Evolutionary conservation across 2,329 filamentous ascomycete species (phyloP).

Genomic region (Calonectria pteridis): DNA sequence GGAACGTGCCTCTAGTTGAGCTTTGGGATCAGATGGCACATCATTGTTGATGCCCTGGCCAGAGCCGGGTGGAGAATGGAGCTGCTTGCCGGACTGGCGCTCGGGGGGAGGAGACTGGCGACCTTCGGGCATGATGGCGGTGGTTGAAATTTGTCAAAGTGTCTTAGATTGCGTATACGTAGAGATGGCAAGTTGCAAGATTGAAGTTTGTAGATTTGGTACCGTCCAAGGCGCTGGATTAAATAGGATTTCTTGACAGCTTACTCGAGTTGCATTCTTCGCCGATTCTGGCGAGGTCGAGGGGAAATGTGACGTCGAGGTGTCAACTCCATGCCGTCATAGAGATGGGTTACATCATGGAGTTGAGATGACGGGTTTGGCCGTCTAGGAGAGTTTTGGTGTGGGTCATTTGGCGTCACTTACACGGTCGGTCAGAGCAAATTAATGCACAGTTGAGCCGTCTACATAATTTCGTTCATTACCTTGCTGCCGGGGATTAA

Average conservation of each 20-base stretch:
- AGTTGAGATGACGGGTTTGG: constrained; percentile 24
- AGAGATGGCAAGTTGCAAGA: not conserved
- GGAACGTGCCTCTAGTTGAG: constrained; percentile 61
- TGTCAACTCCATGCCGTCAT: constrained; percentile 44
- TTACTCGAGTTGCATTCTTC: not conserved
- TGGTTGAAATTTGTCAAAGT: not conserved
- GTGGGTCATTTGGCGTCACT: not conserved
- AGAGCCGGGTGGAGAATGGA: constrained; percentile 67
- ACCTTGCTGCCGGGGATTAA: not conserved
- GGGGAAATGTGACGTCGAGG: constrained; percentile 38
- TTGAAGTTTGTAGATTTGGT: not conserved
- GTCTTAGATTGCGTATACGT: not conserved
- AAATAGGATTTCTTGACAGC: not conserved
- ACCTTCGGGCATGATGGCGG: constrained; percentile 75
- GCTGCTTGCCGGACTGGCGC: constrained; percentile 74
- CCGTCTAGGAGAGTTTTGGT: not conserved
- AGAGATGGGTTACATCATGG: constrained; percentile 43
- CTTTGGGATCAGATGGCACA: constrained; percentile 60
- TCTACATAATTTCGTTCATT: too few species aligned
- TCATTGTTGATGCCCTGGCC: constrained; percentile 71
- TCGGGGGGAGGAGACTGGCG: constrained; percentile 84
- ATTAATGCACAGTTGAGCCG: not conserved
- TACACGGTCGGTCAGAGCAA: not conserved
- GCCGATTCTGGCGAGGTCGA: not conserved
- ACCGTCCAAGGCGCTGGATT: not conserved